Percentiles rank a stretch among this genome's conserved stretches.
Conservation (phyloP, 768 basidiomycete genomes). For the Hemileccinum impolitum region DNA sequence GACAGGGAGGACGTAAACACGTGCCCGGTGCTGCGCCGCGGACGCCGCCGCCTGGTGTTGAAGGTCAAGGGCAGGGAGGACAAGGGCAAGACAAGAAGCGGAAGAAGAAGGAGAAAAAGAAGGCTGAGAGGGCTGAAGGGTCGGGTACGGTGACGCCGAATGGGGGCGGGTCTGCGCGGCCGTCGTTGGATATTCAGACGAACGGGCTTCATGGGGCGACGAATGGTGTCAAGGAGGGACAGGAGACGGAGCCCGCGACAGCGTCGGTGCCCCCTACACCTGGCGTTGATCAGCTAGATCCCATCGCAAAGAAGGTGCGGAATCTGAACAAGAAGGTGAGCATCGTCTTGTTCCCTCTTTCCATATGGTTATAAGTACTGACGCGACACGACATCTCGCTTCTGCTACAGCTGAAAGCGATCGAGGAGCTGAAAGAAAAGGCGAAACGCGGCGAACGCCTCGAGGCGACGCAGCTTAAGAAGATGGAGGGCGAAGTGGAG, state of each 20-base stretch:
- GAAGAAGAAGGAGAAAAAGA: conserved; percentile 60
- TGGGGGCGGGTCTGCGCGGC: conserved; percentile 25
- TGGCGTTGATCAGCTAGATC: conserved; percentile 63
- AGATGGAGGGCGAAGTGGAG: conserved; percentile 89
- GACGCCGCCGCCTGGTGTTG: conserved; percentile 40
- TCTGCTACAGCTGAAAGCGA: conserved; percentile 81
- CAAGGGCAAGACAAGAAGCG: conserved; percentile 35
- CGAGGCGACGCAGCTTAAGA: conserved; percentile 93
- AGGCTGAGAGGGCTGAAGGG: conserved; percentile 36
- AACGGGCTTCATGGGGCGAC: conserved; percentile 21
- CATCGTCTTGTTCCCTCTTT: not conserved
- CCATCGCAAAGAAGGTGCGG: conserved; percentile 86
- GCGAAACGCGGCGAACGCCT: conserved; percentile 84
- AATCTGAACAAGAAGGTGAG: conserved; percentile 93
- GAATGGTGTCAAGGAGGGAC: conserved; percentile 15
- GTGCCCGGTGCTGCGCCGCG: conserved; percentile 73
- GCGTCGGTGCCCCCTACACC: conserved; percentile 50
- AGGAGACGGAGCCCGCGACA: conserved; percentile 2
- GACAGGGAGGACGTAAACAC: conserved; percentile 32
- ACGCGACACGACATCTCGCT: not conserved
- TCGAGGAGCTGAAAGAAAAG: conserved; percentile 96
- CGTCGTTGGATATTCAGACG: conserved; percentile 37
- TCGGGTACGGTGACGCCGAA: conserved; percentile 30
- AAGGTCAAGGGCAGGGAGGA: conserved; percentile 23
- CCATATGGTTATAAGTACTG: not conserved